phyloP scores from a whole-genome alignment of 2,329 filamentous ascomycete genomes.

The Pezicula neosporulosa region DNA sequence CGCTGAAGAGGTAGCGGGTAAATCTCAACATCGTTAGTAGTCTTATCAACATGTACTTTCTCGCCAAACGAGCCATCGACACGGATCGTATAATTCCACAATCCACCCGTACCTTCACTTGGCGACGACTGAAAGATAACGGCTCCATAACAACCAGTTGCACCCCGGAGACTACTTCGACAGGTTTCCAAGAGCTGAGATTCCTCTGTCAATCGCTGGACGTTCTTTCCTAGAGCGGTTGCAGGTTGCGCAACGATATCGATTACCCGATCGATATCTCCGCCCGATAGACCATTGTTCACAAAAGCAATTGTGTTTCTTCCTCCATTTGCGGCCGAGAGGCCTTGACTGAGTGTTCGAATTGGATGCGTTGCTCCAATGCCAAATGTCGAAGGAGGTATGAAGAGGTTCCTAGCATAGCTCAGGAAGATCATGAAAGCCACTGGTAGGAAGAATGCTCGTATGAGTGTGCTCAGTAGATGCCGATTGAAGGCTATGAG shows the following conservation, averaged over 20 bases:
- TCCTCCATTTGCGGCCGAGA: slow-evolving; percentile 52
- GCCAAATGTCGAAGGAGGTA: slow-evolving; percentile 72
- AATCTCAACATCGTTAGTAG: slow-evolving; percentile 70
- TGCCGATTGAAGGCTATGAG: slow-evolving; percentile 55
- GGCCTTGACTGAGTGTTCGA: slow-evolving; percentile 60
- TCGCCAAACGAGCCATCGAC: slow-evolving; percentile 68
- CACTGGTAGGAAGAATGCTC: slow-evolving; percentile 58
- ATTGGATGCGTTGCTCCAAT: slow-evolving; percentile 62
- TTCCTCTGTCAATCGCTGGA: slow-evolving; percentile 50
- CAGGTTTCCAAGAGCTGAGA: slow-evolving; percentile 61
- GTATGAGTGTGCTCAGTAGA: slow-evolving; percentile 45
- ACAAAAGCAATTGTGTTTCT: slow-evolving; percentile 74
- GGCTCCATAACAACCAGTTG: slow-evolving; percentile 70
- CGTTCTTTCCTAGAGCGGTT: slow-evolving; percentile 48
- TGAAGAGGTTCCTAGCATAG: slow-evolving; percentile 79
- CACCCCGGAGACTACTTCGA: slow-evolving; percentile 59
- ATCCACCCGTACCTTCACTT: slow-evolving; percentile 57
- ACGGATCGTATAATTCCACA: slow-evolving; percentile 86
- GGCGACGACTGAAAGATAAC: slow-evolving; percentile 75
- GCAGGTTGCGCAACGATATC: slow-evolving; percentile 56
- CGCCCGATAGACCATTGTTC: slow-evolving; percentile 66
- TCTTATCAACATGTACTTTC: slow-evolving; percentile 60
- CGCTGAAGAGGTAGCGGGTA: slow-evolving; percentile 78
- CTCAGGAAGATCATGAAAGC: slow-evolving; percentile 56
- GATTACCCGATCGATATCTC: slow-evolving; percentile 71